Evolutionary conservation across 768 basidiomycete species (phyloP).

Genomic region (Fomitopsis pulvina): DNA sequence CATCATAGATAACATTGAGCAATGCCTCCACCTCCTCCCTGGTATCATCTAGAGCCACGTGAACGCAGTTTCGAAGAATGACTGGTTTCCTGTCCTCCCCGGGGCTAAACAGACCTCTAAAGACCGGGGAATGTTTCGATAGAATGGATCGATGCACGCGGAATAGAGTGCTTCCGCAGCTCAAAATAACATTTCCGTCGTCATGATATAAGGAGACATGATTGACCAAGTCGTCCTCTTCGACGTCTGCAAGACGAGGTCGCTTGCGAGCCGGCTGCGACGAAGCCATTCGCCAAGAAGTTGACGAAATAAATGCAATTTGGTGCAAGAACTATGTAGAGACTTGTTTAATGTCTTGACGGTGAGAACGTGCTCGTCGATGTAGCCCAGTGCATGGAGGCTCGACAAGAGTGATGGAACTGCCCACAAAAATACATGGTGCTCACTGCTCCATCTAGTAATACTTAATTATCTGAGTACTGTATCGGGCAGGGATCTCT

Average conservation of each 20-base stretch:
- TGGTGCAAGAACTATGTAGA: too few relatives aligned
- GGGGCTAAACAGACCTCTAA: constrained; percentile 18
- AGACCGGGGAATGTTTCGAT: constrained; percentile 18
- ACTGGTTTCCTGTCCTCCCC: constrained; percentile 3
- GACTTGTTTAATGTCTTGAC: too few relatives aligned
- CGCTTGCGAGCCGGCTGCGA: constrained; percentile 2
- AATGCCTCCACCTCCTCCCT: constrained; percentile 21
- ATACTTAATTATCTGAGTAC: too few relatives aligned
- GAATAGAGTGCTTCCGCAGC: constrained; percentile 14
- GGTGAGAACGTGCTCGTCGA: too few relatives aligned
- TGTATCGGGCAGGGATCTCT: too few relatives aligned
- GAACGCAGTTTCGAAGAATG: constrained; percentile 16
- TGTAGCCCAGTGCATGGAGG: too few relatives aligned
- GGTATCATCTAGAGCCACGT: constrained; percentile 19
- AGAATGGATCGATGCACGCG: constrained; percentile 23
- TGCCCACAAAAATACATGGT: too few relatives aligned
- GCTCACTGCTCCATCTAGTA: too few relatives aligned
- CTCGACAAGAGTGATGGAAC: too few relatives aligned
- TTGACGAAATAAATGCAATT: background rate
- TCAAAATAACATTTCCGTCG: constrained; percentile 28
- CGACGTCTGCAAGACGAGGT: constrained; percentile 3
- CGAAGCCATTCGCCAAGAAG: background rate
- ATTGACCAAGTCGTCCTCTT: constrained; percentile 12
- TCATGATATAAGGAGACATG: constrained; percentile 24
- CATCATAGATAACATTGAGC: constrained; percentile 20